Evolutionary conservation across 83 land plant species (phyloP).

Genomic region (Picea abies): DNA sequence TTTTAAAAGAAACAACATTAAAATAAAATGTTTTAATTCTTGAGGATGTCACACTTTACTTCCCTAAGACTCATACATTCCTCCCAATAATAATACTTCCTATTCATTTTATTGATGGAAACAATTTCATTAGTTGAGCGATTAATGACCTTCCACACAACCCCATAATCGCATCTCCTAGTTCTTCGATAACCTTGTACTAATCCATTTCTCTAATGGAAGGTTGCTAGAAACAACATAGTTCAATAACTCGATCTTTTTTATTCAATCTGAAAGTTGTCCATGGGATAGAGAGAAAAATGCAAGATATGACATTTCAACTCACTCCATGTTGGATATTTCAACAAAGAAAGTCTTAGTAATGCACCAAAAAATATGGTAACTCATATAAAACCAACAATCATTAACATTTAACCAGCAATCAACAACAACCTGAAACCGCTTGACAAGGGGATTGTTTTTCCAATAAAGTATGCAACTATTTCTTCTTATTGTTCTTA

Average conservation of each 20-base stretch:
- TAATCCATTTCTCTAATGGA: too few relatives aligned
- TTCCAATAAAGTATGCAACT: neutral
- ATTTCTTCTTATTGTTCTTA: neutral
- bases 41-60: constrained; percentile 37
- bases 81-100: constrained; percentile 91
- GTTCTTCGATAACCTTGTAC: constrained; percentile 55
- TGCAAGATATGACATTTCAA: constrained; percentile 10
- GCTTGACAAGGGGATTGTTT: neutral
- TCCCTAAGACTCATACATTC: constrained; percentile 96
- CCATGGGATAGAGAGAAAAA: neutral
- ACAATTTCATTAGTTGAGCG: constrained; percentile 55
- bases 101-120: constrained; percentile 95
- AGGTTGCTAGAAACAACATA: too few relatives aligned
- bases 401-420: neutral
- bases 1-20: too few relatives aligned
- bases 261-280: neutral
- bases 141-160: constrained; percentile 66
- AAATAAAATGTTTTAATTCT: too few relatives aligned
- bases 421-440: neutral
- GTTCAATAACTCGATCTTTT: neutral
- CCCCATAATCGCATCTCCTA: constrained; percentile 86
- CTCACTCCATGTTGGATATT: neutral
- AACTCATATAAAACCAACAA: constrained; percentile 4
- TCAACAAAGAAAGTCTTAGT: neutral
- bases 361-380: neutral